Conservation (phyloP, 257 asterid species). For the Phtheirospermum japonicum region DNA sequence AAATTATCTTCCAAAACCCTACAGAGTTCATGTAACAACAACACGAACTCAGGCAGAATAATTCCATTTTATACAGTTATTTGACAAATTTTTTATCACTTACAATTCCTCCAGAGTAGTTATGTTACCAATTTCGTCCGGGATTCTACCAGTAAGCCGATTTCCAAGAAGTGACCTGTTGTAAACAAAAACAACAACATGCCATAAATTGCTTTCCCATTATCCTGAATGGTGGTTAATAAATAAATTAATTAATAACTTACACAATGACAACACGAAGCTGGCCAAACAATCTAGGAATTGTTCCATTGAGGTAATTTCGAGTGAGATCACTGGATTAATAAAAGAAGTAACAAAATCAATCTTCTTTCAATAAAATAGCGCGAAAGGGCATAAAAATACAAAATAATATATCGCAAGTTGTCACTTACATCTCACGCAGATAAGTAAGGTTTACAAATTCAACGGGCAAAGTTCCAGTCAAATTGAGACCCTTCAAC, state of each 20-base stretch:
- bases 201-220: too few species aligned
- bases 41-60: neutral
- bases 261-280: constrained; percentile 54
- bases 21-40: constrained; percentile 12
- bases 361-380: constrained; percentile 18
- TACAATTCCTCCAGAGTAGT: constrained; percentile 63
- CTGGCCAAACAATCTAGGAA: constrained; percentile 53
- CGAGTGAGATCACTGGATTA: constrained; percentile 66
- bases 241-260: constrained; percentile 29
- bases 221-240: neutral
- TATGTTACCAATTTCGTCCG: constrained; percentile 68
- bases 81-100: constrained; percentile 31
- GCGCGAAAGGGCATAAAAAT: neutral
- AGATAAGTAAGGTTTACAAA: constrained; percentile 54
- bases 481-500: constrained; percentile 61
- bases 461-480: constrained; percentile 70
- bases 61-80: neutral
- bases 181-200: constrained; percentile 1
- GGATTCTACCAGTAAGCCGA: constrained; percentile 67
- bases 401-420: neutral
- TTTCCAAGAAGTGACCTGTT: constrained; percentile 74
- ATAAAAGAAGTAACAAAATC: constrained; percentile 17
- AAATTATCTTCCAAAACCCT: constrained; percentile 79
- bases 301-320: constrained; percentile 71
- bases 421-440: constrained; percentile 54